Conservation (phyloP, 2,329 filamentous ascomycete genomes). For the Alternaria sp. region DNA sequence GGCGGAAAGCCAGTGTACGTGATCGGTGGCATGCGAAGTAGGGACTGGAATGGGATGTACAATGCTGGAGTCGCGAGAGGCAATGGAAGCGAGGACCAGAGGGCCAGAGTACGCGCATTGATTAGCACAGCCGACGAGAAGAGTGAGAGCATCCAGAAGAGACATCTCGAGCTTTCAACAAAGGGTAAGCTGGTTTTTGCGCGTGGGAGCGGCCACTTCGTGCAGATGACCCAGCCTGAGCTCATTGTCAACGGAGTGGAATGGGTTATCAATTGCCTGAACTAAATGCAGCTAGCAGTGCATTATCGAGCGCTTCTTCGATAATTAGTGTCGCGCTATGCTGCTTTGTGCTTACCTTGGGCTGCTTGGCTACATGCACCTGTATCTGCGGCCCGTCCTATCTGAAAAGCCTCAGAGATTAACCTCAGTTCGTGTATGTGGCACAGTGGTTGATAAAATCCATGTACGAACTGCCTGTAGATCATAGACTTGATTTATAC, state of each 20-base stretch:
- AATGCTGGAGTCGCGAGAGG: slow-evolving; percentile 43
- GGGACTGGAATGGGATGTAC: slow-evolving; percentile 37
- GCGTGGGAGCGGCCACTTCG: not conserved
- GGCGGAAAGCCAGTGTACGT: not conserved
- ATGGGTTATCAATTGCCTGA: not conserved
- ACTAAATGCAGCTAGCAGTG: too few species aligned
- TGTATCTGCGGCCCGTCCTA: too few species aligned
- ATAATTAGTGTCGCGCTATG: too few species aligned
- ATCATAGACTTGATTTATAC: too few species aligned
- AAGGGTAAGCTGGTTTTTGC: not conserved
- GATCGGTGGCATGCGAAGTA: not conserved
- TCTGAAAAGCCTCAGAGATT: accelerated
- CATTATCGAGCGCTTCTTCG: too few species aligned
- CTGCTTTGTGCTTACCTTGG: too few species aligned
- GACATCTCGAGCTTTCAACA: slow-evolving; percentile 31
- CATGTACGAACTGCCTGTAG: too few species aligned
- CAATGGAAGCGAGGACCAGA: slow-evolving; percentile 48
- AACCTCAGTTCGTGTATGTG: too few species aligned
- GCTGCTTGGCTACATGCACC: too few species aligned
- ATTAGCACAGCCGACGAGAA: slow-evolving; percentile 40
- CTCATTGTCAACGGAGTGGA: not conserved
- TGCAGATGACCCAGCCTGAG: not conserved
- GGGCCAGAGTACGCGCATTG: slow-evolving; percentile 34
- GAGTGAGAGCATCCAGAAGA: slow-evolving; percentile 39
- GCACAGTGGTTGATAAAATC: too few species aligned